These are phyloP conservation scores for Pugionium dolabratum DNA, from an alignment of 345 rosid species.

Conservation along the genomic window DNA sequence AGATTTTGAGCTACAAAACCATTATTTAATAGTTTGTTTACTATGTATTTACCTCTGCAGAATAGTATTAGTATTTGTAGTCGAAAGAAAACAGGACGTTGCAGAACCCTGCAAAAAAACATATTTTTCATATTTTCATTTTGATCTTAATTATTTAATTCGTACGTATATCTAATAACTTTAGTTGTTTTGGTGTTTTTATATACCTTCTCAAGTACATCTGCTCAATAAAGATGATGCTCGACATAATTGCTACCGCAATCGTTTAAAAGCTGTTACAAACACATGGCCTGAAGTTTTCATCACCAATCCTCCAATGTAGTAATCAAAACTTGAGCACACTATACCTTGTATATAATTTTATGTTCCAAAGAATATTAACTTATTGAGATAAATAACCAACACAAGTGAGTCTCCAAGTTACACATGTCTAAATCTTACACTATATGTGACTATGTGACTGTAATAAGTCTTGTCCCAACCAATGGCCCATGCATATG, in stretches of 20 bases:
- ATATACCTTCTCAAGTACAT: conserved; percentile 87
- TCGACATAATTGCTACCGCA: conserved; percentile 71
- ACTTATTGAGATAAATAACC: too few relatives aligned
- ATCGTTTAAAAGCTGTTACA: conserved; percentile 85
- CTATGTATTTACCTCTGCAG: too few relatives aligned
- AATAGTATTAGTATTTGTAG: too few relatives aligned
- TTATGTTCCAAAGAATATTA: too few relatives aligned
- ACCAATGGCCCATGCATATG: conserved; percentile 55
- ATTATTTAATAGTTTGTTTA: too few relatives aligned
- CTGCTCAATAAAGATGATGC: conserved; percentile 73
- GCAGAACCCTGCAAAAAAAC: conserved; percentile 55
- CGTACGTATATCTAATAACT: too few relatives aligned
- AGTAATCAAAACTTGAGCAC: conserved; percentile 76
- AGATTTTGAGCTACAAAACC: too few relatives aligned
- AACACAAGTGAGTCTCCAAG: background rate
- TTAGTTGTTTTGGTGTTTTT: background rate
- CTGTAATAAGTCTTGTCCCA: conserved; percentile 78
- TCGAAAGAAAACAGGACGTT: too few relatives aligned
- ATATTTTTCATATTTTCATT: background rate
- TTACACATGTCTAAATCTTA: conserved; percentile 40
- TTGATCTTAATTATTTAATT: too few relatives aligned
- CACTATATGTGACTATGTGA: conserved; percentile 70
- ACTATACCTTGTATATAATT: conserved; percentile 68
- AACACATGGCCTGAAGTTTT: conserved; percentile 86
- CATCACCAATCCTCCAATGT: conserved; percentile 76